Conservation (phyloP, 140 eudicot species). For the Oenanthe javanica region DNA sequence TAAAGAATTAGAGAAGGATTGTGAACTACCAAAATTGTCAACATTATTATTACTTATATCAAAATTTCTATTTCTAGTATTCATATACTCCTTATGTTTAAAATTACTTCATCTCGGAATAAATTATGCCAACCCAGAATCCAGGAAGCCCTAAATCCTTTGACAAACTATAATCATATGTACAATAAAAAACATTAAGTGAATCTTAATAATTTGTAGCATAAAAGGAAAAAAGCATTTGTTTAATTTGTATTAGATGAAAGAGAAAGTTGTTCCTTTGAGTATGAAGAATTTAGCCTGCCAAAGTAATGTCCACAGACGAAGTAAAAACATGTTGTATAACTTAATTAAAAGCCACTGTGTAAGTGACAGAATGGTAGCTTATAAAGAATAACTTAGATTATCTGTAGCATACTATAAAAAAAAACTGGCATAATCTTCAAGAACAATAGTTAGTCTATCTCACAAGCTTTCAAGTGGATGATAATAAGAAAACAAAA, state of each 20-base stretch:
- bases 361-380: neutral
- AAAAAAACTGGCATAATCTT: too few relatives aligned
- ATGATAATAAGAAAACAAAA: neutral
- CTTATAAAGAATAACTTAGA: neutral
- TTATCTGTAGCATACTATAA: neutral
- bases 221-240: too few relatives aligned
- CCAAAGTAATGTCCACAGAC: neutral
- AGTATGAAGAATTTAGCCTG: neutral
- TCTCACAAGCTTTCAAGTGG: neutral
- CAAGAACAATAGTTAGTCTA: neutral
- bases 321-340: neutral
- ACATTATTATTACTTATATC: neutral
- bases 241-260: too few relatives aligned
- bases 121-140: slow-evolving; percentile 47
- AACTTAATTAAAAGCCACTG: neutral
- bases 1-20: neutral
- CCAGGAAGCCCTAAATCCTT: slow-evolving; percentile 57
- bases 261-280: too few relatives aligned
- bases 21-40: neutral
- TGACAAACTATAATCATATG: slow-evolving; percentile 31
- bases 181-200: too few relatives aligned
- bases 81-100: neutral
- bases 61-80: neutral
- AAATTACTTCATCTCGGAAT: slow-evolving; percentile 24
- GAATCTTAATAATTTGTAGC: too few relatives aligned